Percentiles rank a stretch among this genome's conserved stretches.
phyloP scores from a whole-genome alignment of 352 stramenopile genomes.

The Phytopythium sindhum region DNA sequence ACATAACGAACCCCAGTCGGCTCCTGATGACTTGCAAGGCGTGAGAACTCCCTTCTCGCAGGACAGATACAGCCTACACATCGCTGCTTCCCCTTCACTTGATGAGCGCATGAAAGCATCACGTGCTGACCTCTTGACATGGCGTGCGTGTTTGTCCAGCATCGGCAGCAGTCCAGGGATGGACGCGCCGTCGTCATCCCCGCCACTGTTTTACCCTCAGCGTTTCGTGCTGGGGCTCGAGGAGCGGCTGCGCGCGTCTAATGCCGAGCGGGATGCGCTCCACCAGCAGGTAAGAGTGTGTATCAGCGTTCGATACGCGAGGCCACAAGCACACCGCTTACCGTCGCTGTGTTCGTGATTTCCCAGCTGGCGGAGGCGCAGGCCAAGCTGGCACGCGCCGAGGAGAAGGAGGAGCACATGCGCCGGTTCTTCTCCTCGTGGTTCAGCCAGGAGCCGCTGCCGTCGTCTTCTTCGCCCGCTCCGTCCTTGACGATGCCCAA shows the following conservation, averaged over 20 bases:
- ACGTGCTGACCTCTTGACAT: not conserved
- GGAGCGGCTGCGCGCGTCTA: conserved; percentile 31
- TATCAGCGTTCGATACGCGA: no score
- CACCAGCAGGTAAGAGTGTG: conserved; percentile 31
- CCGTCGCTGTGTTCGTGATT: not conserved
- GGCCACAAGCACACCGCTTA: not conserved
- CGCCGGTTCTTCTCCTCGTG: conserved; percentile 43
- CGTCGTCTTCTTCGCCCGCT: not conserved
- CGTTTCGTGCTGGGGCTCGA: conserved; percentile 40
- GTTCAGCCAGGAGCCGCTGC: conserved; percentile 20
- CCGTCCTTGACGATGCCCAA: not conserved
- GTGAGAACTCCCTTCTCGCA: conserved; percentile 77
- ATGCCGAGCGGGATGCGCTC: conserved; percentile 38
- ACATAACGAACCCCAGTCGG: conserved; percentile 14
- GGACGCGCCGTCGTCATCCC: conserved; percentile 22
- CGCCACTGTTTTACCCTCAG: conserved; percentile 32
- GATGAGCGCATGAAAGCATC: not conserved
- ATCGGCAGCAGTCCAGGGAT: conserved; percentile 13
- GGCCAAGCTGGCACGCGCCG: conserved; percentile 28
- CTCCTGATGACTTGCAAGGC: conserved; percentile 86
- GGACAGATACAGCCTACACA: conserved; percentile 77
- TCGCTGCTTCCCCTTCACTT: not conserved
- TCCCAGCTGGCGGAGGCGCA: conserved; percentile 27
- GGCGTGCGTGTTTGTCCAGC: not conserved
- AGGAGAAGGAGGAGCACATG: conserved; percentile 36